Base-by-base conservation (phyloP, 1,284 basidiomycete species). In the Xerocomus minutiporus region DNA sequence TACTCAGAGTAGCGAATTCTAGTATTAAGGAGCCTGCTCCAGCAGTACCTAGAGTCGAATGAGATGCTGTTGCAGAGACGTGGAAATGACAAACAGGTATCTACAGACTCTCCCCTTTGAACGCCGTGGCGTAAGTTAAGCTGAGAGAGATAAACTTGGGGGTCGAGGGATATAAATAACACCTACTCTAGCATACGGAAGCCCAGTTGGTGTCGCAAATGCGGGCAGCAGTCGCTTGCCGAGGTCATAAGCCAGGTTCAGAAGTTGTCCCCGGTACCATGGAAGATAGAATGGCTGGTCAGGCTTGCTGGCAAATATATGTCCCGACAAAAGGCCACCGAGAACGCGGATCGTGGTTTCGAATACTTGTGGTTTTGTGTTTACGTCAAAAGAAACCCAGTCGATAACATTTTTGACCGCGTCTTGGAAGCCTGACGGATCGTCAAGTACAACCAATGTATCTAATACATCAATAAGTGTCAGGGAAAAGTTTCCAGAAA, bases 1-100 rank as follows among this genome's bases (percentile, higher is more conserved):
- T 83, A 61, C 90, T 92, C 20, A 97, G 73, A 7, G 91, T 87
- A n/a, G 86, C 90, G 67, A 97, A 97, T 68, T 97, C 94, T 25
- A 97, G 75, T 42, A 97, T 84, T 45, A 97, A 74, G 42, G 92
- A 93, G 5, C 93, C 93, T 23, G 93, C 95, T 38, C 93, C 94
- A 42, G 94, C 93, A 36, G 91, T 86, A 68, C 91, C 91, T 91
- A 58, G 38, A 49, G 44, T 53, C 49, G 35, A 35, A 54, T 58
- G 35, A 68, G 58, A 56, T 49, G 23, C 29, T 47, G 46, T 38
- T 29, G 15, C 26, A n/a, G 38, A 38, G 46, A 36, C 41, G 29
- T 34, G 49, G 47, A 42, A 41, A 54, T n/a, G 49, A 75, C 85
- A 55, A 61, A 88, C 91, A 93, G 29, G 88, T 88, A 63, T 91